These are phyloP conservation scores for Cordyceps militaris DNA, from an alignment of 2,329 filamentous ascomycete species.

Conservation along the genomic window DNA sequence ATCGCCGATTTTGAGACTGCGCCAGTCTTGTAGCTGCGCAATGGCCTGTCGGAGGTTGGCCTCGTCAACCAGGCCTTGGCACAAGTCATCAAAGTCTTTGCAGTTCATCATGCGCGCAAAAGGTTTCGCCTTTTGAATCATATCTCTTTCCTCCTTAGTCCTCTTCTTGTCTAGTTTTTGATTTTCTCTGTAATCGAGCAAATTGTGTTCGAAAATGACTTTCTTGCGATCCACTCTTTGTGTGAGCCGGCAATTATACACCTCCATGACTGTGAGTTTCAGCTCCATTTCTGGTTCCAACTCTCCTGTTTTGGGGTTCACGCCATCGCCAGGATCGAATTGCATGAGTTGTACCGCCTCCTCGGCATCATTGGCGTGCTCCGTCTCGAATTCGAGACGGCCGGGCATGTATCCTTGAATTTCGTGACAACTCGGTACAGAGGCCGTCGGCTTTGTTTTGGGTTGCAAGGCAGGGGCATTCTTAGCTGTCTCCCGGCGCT, in stretches of 20 bases:
- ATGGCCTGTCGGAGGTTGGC: conserved; percentile 88
- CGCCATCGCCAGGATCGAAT: conserved; percentile 90
- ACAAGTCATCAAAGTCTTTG: conserved; percentile 80
- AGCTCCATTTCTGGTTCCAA: conserved; percentile 94
- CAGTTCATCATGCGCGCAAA: conserved; percentile 97
- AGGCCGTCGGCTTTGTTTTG: conserved; percentile 93
- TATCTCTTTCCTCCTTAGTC: conserved; percentile 87
- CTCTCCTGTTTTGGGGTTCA: conserved; percentile 76
- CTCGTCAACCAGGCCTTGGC: conserved; percentile 80
- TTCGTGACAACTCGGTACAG: conserved; percentile 92
- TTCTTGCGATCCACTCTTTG: conserved; percentile 91
- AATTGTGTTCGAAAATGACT: conserved; percentile 89
- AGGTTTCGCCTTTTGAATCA: conserved; percentile 89
- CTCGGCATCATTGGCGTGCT: conserved; percentile 96
- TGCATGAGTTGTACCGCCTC: conserved; percentile 98
- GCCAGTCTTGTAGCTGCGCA: conserved; percentile 87
- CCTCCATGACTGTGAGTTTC: conserved; percentile 96
- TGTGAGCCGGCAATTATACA: conserved; percentile 89
- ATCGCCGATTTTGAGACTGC: conserved; percentile 74
- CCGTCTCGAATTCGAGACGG: conserved; percentile 92
- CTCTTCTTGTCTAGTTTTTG: conserved; percentile 85
- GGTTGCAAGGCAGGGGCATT: conserved; percentile 75
- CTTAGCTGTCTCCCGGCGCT: conserved; percentile 80
- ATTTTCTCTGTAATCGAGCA: conserved; percentile 92
- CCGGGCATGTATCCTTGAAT: conserved; percentile 99